Conservation (phyloP, 202 grass and related monocot genomes). For the Carex arenaria region DNA sequence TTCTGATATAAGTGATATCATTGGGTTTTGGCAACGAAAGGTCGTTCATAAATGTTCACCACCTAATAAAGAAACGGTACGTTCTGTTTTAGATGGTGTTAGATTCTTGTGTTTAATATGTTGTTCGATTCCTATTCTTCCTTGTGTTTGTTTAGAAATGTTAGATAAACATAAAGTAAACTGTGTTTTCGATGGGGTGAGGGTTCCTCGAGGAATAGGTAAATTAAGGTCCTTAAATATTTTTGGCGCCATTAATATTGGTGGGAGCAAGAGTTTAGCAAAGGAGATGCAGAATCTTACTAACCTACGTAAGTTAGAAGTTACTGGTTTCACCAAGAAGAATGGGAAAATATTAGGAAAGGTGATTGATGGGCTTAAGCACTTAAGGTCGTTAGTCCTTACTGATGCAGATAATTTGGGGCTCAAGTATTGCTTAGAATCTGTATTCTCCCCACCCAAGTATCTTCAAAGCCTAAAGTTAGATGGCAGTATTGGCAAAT, state of each 20-base stretch:
- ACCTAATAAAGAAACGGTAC: too few relatives aligned
- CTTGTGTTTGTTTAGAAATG: not conserved
- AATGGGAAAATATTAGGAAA: not conserved
- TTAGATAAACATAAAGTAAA: too few relatives aligned
- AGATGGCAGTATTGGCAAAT: not conserved
- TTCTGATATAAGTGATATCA: too few relatives aligned
- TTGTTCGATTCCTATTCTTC: too few relatives aligned
- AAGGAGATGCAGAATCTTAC: slow-evolving; percentile 31
- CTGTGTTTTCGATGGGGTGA: not conserved
- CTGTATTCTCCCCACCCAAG: too few relatives aligned
- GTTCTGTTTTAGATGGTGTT: too few relatives aligned
- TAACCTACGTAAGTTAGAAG: slow-evolving; percentile 26
- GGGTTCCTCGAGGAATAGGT: slow-evolving; percentile 28
- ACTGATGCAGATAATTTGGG: not conserved
- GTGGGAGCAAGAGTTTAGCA: not conserved
- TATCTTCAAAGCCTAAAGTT: slow-evolving; percentile 14
- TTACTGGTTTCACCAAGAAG: not conserved
- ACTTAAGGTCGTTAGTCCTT: slow-evolving; percentile 17
- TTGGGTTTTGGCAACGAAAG: too few relatives aligned
- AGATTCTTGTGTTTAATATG: not conserved
- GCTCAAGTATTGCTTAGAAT: not conserved
- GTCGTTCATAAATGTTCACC: too few relatives aligned
- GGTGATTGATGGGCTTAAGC: not conserved
- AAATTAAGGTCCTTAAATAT: slow-evolving; percentile 28
- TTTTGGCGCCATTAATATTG: slow-evolving; percentile 29